phyloP scores from a whole-genome alignment of 192 early-diverging fungal genomes.

The Coemansia sp. region DNA sequence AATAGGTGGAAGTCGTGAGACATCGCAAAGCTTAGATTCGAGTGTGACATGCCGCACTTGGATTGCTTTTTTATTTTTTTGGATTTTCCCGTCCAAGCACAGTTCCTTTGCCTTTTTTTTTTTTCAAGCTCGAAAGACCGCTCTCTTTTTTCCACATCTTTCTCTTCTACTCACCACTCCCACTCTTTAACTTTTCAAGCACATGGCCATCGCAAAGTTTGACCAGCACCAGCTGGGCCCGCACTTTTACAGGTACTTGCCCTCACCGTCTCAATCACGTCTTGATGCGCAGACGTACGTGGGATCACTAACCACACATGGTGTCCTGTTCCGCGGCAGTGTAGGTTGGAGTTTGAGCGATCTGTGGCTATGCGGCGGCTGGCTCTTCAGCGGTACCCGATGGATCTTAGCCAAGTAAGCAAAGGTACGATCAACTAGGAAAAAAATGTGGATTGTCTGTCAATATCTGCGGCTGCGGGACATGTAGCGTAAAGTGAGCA shows the following conservation, averaged over 20 bases:
- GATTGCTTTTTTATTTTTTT: slow-evolving; percentile 1
- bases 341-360: slow-evolving; percentile 48
- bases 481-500: not conserved
- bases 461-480: not conserved
- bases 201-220: slow-evolving; percentile 22
- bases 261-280: not conserved
- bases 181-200: not conserved
- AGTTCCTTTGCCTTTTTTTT: not conserved
- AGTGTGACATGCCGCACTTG: not conserved
- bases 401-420: slow-evolving; percentile 25
- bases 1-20: not conserved
- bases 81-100: not conserved
- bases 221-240: slow-evolving; percentile 46
- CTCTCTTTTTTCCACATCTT: not conserved
- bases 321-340: not conserved
- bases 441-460: not conserved
- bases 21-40: not conserved
- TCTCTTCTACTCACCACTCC: too few species aligned
- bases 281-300: not conserved
- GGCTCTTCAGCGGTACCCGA: slow-evolving; percentile 37
- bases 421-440: slow-evolving; percentile 32
- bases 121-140: not conserved
- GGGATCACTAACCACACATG: not conserved
- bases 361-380: slow-evolving; percentile 47
- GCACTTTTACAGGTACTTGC: slow-evolving; percentile 42